Conservation (phyloP, 2,329 filamentous ascomycete genomes). For the Hypoxylon sp. region DNA sequence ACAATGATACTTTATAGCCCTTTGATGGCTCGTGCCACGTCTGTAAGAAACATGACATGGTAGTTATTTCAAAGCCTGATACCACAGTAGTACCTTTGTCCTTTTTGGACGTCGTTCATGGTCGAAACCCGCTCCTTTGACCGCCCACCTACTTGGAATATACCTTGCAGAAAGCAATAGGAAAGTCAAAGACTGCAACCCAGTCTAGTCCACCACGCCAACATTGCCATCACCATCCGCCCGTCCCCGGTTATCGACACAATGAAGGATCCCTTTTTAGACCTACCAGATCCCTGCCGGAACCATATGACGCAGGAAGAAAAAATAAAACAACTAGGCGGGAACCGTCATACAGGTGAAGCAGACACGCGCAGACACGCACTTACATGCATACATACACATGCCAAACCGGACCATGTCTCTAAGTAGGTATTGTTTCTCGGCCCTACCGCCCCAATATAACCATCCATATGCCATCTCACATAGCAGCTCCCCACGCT, state of each 20-base stretch:
- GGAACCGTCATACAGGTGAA: slow-evolving; percentile 55
- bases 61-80: no score
- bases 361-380: slow-evolving; percentile 51
- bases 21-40: no score
- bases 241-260: slow-evolving; percentile 53
- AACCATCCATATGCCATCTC: slow-evolving; percentile 53
- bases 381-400: slow-evolving; percentile 54
- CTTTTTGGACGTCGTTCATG: slow-evolving; percentile 50
- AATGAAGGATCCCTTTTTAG: slow-evolving; percentile 54
- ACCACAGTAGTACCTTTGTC: slow-evolving; percentile 53
- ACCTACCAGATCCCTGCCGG: slow-evolving; percentile 55
- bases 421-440: slow-evolving; percentile 55
- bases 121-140: slow-evolving; percentile 54
- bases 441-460: slow-evolving; percentile 57
- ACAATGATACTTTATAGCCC: no score
- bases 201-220: slow-evolving; percentile 52
- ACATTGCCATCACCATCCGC: slow-evolving; percentile 53
- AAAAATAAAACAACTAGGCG: slow-evolving; percentile 52
- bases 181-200: slow-evolving; percentile 53
- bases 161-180: slow-evolving; percentile 52
- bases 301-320: slow-evolving; percentile 57
- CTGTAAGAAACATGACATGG: no score
- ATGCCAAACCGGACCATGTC: slow-evolving; percentile 57
- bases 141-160: slow-evolving; percentile 51
- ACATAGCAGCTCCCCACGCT: slow-evolving; percentile 51